These are phyloP conservation scores for Rhizoclosmatium sp. DNA, from an alignment of 192 early-diverging fungal genomes.

Conservation along the genomic window DNA sequence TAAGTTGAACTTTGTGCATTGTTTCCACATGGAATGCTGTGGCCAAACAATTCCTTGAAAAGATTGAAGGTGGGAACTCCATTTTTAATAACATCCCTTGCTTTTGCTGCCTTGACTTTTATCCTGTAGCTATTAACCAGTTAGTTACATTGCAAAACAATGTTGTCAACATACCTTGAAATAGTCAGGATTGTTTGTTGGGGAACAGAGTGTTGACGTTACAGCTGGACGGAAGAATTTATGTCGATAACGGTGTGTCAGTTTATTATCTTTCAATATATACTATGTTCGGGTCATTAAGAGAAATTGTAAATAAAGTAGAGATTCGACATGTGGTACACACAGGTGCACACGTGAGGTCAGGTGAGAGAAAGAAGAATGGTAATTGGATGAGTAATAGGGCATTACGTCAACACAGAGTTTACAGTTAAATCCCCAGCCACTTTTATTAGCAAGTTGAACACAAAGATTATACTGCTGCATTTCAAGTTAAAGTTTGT, in stretches of 20 bases:
- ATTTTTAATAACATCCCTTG: not conserved
- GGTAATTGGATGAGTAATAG: too few relatives aligned
- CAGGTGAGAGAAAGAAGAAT: too few relatives aligned
- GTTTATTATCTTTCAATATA: too few relatives aligned
- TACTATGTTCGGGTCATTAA: too few relatives aligned
- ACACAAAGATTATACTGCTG: not conserved
- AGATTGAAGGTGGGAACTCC: not conserved
- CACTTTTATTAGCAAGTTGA: not conserved
- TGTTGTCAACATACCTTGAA: not conserved
- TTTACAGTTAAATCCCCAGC: not conserved
- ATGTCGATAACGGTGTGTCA: too few relatives aligned
- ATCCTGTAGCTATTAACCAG: not conserved
- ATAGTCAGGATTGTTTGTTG: not conserved
- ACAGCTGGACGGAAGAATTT: too few relatives aligned
- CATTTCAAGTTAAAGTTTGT: not conserved
- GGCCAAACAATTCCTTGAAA: not conserved
- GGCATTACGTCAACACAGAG: too few relatives aligned
- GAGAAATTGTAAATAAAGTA: too few relatives aligned
- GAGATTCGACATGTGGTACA: too few relatives aligned
- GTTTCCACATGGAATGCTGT: not conserved
- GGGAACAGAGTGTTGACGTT: not conserved
- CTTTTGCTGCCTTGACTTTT: not conserved
- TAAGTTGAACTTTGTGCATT: not conserved
- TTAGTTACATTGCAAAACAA: not conserved
- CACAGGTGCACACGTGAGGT: too few relatives aligned